A percentile compares a stretch with the other conserved stretches of the same genome.
Conservation (phyloP, 257 asterid species). For the Schizonepeta tenuifolia region DNA sequence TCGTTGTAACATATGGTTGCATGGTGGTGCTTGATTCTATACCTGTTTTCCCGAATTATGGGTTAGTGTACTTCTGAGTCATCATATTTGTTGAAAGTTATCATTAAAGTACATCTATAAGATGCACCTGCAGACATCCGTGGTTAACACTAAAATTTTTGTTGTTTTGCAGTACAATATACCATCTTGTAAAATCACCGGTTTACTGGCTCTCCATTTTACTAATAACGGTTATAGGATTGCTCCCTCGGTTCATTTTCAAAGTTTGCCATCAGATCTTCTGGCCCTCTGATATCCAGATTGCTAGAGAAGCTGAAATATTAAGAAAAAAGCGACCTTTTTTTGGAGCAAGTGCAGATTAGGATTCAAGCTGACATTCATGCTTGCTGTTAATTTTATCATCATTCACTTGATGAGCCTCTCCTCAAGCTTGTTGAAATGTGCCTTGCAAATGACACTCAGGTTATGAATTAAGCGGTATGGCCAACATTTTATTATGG, state of each 20-base stretch:
- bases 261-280: constrained; percentile 72
- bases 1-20: constrained; percentile 53
- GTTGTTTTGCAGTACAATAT: constrained; percentile 78
- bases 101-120: constrained; percentile 10
- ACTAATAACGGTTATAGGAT: constrained; percentile 72
- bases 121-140: constrained; percentile 3
- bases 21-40: constrained; percentile 82
- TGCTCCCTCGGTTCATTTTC: constrained; percentile 88
- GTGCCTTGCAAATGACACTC: constrained; percentile 40
- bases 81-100: constrained; percentile 19
- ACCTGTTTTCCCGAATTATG: constrained; percentile 73
- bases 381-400: constrained; percentile 34
- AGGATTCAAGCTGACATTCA: constrained; percentile 50
- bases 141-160: constrained; percentile 25
- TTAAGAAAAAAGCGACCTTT: constrained; percentile 51
- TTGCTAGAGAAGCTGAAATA: constrained; percentile 95
- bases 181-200: constrained; percentile 72
- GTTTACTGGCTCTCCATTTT: constrained; percentile 88
- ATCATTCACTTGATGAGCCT: constrained; percentile 32
- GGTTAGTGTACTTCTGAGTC: constrained; percentile 58
- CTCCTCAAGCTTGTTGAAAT: constrained; percentile 38
- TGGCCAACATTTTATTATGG: constrained; percentile 11
- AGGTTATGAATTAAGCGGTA: constrained; percentile 39
- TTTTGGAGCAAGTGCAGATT: constrained; percentile 51
- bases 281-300: constrained; percentile 92